Conservation (phyloP, 2,329 filamentous ascomycete genomes). For the Curvularia lunata region DNA sequence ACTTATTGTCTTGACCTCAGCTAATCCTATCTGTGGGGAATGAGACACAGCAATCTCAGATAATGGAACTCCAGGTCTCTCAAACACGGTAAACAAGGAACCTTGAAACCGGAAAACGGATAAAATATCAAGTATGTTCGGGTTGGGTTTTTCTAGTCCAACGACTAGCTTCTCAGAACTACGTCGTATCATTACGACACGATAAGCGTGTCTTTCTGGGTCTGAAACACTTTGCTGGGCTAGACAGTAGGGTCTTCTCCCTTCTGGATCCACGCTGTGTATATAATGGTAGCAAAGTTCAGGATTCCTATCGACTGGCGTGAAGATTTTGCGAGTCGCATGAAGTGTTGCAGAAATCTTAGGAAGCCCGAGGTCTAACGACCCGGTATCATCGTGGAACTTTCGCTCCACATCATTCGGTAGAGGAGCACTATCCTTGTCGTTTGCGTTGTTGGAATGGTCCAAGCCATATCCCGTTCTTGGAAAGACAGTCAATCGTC, state of each 20-base stretch:
- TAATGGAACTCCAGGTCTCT: constrained; percentile 13
- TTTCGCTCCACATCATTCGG: constrained; percentile 6
- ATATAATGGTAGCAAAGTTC: constrained; percentile 13
- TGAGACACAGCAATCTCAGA: constrained; percentile 17
- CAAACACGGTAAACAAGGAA: constrained; percentile 17
- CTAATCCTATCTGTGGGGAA: constrained; percentile 12
- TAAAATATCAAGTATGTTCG: constrained; percentile 24
- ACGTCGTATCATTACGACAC: constrained; percentile 16
- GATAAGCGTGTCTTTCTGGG: constrained; percentile 4
- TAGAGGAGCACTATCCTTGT: not conserved
- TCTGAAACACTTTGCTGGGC: constrained; percentile 11
- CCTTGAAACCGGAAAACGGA: constrained; percentile 14
- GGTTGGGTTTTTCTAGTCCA: constrained; percentile 9
- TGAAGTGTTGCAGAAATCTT: not conserved
- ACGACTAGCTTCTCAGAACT: constrained; percentile 9
- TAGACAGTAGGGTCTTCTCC: constrained; percentile 15
- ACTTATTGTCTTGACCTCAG: constrained; percentile 18
- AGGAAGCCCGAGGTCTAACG: constrained; percentile 1
- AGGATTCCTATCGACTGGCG: constrained; percentile 10
- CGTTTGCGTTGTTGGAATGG: not conserved
- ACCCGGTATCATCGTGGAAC: constrained; percentile 1
- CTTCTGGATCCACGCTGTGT: constrained; percentile 17
- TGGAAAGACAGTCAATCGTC: constrained; percentile 19
- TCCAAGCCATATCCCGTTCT: constrained; percentile 6
- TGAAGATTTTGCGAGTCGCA: constrained; percentile 10